phyloP scores from a whole-genome alignment of 2,329 filamentous ascomycete genomes.

The Penicillium sp. region DNA sequence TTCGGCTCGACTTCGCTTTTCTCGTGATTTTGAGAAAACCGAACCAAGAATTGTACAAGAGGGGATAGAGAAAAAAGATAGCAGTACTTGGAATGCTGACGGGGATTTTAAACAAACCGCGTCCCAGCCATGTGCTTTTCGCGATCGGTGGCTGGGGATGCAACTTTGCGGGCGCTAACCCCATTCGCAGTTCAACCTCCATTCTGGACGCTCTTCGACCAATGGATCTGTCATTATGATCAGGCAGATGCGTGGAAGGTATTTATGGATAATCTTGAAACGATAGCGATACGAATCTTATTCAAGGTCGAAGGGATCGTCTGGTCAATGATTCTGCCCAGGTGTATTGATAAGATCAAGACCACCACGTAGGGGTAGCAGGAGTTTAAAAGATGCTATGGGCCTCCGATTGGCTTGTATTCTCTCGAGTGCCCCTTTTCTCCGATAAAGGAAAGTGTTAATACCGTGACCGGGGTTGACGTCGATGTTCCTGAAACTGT shows the following conservation, averaged over 20 bases:
- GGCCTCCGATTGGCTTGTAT: background rate
- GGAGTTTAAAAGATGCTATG: background rate
- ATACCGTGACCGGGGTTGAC: background rate
- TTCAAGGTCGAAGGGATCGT: background rate
- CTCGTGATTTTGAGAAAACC: background rate
- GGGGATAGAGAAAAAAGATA: slow-evolving; percentile 1
- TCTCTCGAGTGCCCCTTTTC: background rate
- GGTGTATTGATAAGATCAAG: background rate
- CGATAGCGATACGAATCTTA: no score
- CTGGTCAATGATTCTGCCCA: background rate
- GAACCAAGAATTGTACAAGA: background rate
- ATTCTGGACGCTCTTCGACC: background rate
- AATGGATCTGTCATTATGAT: background rate
- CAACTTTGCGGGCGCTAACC: background rate
- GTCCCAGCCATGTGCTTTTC: slow-evolving; percentile 25
- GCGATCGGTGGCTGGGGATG: slow-evolving; percentile 19
- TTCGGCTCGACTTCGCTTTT: background rate
- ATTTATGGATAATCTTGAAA: no score
- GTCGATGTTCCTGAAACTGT: background rate
- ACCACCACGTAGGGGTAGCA: background rate
- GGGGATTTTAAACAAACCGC: slow-evolving; percentile 14
- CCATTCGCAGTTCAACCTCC: background rate
- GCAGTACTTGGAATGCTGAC: slow-evolving; percentile 10
- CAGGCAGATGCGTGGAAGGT: background rate
- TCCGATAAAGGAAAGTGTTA: background rate